phyloP scores from a whole-genome alignment of 306 rosid genomes.

The Luffa acutangula region DNA sequence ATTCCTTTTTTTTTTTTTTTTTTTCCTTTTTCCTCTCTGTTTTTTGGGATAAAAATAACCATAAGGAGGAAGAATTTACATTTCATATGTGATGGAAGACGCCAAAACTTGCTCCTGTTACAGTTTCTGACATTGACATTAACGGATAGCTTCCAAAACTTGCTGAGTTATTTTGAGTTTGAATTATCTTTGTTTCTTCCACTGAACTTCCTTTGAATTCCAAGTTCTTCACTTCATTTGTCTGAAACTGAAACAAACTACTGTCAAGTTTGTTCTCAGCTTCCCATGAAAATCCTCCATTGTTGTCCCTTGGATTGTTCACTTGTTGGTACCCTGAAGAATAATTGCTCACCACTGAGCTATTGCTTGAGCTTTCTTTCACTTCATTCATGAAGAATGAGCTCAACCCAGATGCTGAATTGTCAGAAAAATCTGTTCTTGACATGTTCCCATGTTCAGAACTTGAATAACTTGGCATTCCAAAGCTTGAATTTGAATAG shows the following conservation, averaged over 20 bases:
- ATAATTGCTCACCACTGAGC: conserved; percentile 64
- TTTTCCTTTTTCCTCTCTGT: background rate
- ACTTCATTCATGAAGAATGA: conserved; percentile 49
- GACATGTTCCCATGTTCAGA: conserved; percentile 57
- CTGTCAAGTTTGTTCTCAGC: conserved; percentile 47
- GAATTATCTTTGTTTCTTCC: conserved; percentile 28
- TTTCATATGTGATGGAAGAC: conserved; percentile 2
- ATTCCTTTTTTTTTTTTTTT: background rate
- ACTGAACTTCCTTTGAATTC: conserved; percentile 44
- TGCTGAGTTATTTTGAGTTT: background rate
- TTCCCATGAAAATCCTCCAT: conserved; percentile 52
- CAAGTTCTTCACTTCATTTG: conserved; percentile 42
- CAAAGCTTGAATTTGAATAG: conserved; percentile 30
- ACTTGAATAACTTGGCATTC: conserved; percentile 61
- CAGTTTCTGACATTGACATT: conserved; percentile 6
- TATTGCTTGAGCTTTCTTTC: conserved; percentile 75
- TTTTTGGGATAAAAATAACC: background rate
- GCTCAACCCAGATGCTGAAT: conserved; percentile 45
- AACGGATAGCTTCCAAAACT: conserved; percentile 3
- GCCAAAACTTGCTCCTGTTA: background rate
- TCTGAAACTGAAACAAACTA: conserved; percentile 49
- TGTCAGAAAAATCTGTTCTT: conserved; percentile 53
- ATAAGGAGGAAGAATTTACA: background rate
- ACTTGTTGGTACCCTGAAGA: conserved; percentile 35
- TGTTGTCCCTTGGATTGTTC: conserved; percentile 27